Evolutionary conservation across 192 early-diverging fungal species (phyloP).

Genomic region (Linnemannia elongata): DNA sequence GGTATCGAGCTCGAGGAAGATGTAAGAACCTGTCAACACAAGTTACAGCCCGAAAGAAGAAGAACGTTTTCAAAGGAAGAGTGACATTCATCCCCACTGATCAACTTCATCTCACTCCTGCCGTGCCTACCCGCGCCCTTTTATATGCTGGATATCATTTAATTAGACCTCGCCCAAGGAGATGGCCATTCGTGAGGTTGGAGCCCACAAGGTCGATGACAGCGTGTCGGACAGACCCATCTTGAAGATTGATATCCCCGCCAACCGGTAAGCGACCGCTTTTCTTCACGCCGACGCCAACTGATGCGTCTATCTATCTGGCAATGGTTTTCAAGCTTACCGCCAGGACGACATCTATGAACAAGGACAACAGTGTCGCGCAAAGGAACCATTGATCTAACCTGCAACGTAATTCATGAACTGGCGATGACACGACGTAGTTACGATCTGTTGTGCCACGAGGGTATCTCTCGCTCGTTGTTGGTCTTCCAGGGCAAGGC

Average conservation of each 20-base stretch:
- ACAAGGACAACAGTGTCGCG: neutral
- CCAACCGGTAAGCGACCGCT: constrained; percentile 75
- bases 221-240: constrained; percentile 80
- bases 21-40: constrained; percentile 61
- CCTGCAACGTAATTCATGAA: neutral
- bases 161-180: constrained; percentile 84
- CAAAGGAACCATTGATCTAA: neutral
- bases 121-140: neutral
- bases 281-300: neutral
- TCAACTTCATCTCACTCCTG: neutral
- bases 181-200: constrained; percentile 76
- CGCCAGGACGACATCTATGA: neutral
- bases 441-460: constrained; percentile 97
- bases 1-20: constrained; percentile 99
- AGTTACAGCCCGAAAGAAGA: neutral
- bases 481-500: constrained; percentile 84
- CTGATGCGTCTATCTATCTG: neutral
- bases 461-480: constrained; percentile 94
- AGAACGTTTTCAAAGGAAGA: neutral
- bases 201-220: constrained; percentile 64
- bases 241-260: constrained; percentile 98
- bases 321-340: constrained; percentile 37
- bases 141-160: neutral
- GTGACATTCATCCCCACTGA: neutral
- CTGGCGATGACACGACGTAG: constrained; percentile 52